Evolutionary conservation across 345 rosid species (phyloP).

Genomic region (Citrus sp.): DNA sequence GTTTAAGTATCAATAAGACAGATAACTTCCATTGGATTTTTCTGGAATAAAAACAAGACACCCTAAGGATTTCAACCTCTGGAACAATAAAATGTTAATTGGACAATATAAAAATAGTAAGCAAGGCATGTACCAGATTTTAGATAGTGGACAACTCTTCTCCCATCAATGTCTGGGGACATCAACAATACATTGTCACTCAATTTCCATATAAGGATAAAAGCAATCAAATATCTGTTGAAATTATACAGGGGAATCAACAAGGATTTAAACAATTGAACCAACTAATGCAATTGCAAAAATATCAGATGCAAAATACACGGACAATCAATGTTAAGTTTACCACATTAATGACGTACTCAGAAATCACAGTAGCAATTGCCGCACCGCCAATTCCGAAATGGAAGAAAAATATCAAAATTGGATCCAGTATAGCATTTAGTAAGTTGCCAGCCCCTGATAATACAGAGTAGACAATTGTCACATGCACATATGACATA

Average conservation of each 20-base stretch:
- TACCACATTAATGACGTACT: slow-evolving; percentile 85
- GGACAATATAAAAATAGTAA: neutral
- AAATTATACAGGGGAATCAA: slow-evolving; percentile 5
- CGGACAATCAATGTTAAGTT: slow-evolving; percentile 27
- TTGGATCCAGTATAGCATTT: slow-evolving; percentile 71
- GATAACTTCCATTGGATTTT: neutral
- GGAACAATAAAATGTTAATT: neutral
- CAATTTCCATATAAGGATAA: slow-evolving; percentile 78
- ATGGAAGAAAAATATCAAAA: slow-evolving; percentile 66
- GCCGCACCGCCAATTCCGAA: slow-evolving; percentile 90
- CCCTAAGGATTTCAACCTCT: neutral
- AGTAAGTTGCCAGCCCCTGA: slow-evolving; percentile 83
- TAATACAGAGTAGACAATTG: slow-evolving; percentile 17
- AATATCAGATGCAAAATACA: slow-evolving; percentile 10
- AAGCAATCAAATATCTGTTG: slow-evolving; percentile 75
- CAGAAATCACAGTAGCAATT: slow-evolving; percentile 88
- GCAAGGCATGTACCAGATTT: slow-evolving; percentile 60
- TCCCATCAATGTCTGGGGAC: slow-evolving; percentile 66
- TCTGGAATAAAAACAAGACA: neutral
- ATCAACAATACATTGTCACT: slow-evolving; percentile 62
- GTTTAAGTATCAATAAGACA: neutral
- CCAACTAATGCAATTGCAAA: slow-evolving; percentile 2
- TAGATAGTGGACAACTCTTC: slow-evolving; percentile 53
- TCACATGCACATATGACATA: neutral
- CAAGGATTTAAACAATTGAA: slow-evolving; percentile 7